These are phyloP conservation scores for Crithidia sp. DNA, from an alignment of 208 protist genomes.

Conservation along the genomic window DNA sequence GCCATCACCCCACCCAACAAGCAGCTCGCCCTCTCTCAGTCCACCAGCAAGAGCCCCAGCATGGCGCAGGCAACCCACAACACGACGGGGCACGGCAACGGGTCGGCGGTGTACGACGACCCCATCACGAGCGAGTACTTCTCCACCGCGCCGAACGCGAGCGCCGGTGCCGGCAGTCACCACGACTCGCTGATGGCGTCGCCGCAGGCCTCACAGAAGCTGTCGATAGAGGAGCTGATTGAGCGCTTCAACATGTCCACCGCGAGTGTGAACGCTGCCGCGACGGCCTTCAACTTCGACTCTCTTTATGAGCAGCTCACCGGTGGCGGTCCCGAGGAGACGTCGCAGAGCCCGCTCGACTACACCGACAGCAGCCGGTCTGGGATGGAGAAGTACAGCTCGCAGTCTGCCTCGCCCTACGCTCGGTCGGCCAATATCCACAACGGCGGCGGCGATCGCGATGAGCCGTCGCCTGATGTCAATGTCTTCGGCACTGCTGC, in stretches of 20 bases:
- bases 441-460: neutral
- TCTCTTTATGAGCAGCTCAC: slow-evolving; percentile 58
- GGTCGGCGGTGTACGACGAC: slow-evolving; percentile 14
- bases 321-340: slow-evolving; percentile 29
- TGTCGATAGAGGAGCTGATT: slow-evolving; percentile 56
- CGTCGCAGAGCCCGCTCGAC: slow-evolving; percentile 24
- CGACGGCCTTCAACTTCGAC: slow-evolving; percentile 46
- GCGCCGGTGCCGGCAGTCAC: slow-evolving; percentile 7
- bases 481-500: slow-evolving; percentile 26
- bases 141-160: slow-evolving; percentile 20
- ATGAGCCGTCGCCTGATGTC: slow-evolving; percentile 9
- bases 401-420: slow-evolving; percentile 1
- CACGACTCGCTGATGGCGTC: slow-evolving; percentile 48
- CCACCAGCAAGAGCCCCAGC: slow-evolving; percentile 28
- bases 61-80: slow-evolving; percentile 4
- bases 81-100: neutral
- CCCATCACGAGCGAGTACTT: slow-evolving; percentile 28
- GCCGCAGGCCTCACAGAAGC: slow-evolving; percentile 45
- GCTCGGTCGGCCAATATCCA: slow-evolving; percentile 4
- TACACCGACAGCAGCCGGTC: slow-evolving; percentile 17
- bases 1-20: slow-evolving; percentile 34
- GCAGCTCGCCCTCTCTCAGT: slow-evolving; percentile 31
- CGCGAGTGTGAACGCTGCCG: slow-evolving; percentile 4
- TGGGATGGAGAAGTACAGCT: neutral
- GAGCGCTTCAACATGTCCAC: slow-evolving; percentile 42